Evolutionary conservation across 257 asterid genomes (phyloP).

Genomic region (Solanum dulcamara): DNA sequence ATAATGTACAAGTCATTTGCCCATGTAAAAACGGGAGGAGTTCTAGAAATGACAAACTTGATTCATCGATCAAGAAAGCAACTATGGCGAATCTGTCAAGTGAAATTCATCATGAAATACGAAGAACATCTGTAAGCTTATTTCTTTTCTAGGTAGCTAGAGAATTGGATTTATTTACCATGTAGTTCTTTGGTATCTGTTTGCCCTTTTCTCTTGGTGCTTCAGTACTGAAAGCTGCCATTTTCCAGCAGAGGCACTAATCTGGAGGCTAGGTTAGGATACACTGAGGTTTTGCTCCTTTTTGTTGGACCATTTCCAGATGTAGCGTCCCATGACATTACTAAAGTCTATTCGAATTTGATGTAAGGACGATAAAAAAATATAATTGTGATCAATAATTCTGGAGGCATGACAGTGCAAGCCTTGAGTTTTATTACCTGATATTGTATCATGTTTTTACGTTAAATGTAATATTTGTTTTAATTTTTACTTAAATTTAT

Average conservation of each 20-base stretch:
- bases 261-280: background rate
- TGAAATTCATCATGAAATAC: conserved; percentile 7
- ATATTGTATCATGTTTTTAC: background rate
- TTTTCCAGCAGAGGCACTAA: background rate
- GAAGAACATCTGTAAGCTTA: conserved; percentile 10
- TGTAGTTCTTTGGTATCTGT: background rate
- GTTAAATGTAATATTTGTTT: no score
- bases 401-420: background rate
- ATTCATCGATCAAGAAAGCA: conserved; percentile 21
- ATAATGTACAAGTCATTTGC: conserved; percentile 3
- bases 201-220: background rate
- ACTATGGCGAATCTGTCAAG: conserved; percentile 7
- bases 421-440: background rate
- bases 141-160: conserved; percentile 1
- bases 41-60: conserved; percentile 22
- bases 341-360: background rate
- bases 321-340: background rate
- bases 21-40: background rate
- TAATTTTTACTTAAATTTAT: no score
- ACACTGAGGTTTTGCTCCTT: background rate
- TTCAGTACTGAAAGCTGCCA: background rate
- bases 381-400: background rate
- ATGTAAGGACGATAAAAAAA: background rate
- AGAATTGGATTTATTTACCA: background rate
- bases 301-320: conserved; percentile 2